A percentile compares a stretch with the other conserved stretches of the same genome.
Evolutionary conservation across 495 filamentous ascomycete genomes (phyloP).

Genomic region (Parachaetomium inaequale): DNA sequence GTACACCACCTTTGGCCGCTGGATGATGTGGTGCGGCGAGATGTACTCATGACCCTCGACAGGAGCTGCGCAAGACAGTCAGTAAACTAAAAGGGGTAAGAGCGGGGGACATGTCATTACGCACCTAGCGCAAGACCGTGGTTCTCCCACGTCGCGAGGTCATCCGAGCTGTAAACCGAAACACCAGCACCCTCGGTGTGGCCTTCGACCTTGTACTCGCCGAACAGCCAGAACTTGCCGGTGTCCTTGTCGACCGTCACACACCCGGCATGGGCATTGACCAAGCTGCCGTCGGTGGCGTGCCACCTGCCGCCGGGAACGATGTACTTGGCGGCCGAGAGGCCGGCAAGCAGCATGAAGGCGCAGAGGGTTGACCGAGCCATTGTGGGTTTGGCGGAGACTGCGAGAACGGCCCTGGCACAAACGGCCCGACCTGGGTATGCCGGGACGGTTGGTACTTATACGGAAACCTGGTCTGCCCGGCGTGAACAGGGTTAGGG

Average conservation of each 20-base stretch:
- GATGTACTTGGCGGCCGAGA: conserved; percentile 38
- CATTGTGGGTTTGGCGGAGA: background rate
- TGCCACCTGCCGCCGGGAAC: conserved; percentile 46
- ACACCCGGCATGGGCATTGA: conserved; percentile 45
- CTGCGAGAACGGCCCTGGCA: background rate
- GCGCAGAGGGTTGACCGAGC: background rate
- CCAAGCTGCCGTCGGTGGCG: conserved; percentile 39
- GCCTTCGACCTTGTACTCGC: conserved; percentile 44
- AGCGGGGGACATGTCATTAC: background rate
- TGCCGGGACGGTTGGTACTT: background rate
- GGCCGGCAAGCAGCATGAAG: conserved; percentile 1
- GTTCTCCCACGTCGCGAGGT: conserved; percentile 41
- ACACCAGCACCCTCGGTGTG: conserved; percentile 45
- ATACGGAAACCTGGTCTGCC: background rate
- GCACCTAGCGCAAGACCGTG: conserved; percentile 40
- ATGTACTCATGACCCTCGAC: conserved; percentile 37
- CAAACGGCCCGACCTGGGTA: background rate
- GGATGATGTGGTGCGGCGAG: conserved; percentile 39
- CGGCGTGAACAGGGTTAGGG: background rate
- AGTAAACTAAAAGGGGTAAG: conserved; percentile 9
- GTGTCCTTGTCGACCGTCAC: conserved; percentile 34
- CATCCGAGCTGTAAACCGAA: conserved; percentile 39
- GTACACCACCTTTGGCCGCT: conserved; percentile 45
- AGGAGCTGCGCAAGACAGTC: conserved; percentile 28
- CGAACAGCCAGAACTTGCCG: conserved; percentile 44